Base-by-base conservation (phyloP, 805 yeast genomes). In the Saccharomycopsis sp. region DNA sequence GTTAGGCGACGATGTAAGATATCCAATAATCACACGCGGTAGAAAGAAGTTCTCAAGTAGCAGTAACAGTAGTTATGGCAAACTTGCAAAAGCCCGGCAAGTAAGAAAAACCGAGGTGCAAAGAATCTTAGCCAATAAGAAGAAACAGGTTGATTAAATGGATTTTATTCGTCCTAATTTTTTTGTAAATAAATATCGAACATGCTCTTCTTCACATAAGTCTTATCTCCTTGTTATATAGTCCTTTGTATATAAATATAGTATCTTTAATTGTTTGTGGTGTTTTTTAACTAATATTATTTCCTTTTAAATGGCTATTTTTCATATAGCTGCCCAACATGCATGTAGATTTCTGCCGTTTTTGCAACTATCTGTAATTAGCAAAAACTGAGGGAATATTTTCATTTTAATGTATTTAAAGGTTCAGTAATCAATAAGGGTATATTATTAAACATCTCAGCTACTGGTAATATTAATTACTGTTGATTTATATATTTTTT, bases 31-130 rank as follows among this genome's bases (percentile, higher is more conserved):
- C 17, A 51, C 58, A 3, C 55, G 53, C 3, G 63, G 63, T 19
- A 51, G 63, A 54, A 60, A 57, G 19, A 52, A 59, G 35, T 17
- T 19, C 49, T 17, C 22, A 44, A 55, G 34, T 29, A 56, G 3
- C 52, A 57, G 17, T 50, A 53, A 19, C 52, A 49, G 17, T 57
- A 54, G 24, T 12, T 29, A 7, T 12, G 22, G 47, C 50, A 55
- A 53, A 29, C 22, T 49, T 3, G 38, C 35, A 2, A 57, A 57
- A 41, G 17, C 56, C 14, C 56, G 50, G 38, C 57, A 54, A 12
- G 56, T 52, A 23, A 50, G 38, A 29, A 60, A 60, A 44, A n/a
- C 20, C 17, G 63, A 60, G 25, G 50, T 60, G 41, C 49, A 44
- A 17, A 29, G 38, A 29, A 29, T 29, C 38, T 29, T 29, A 12